A percentile compares a stretch with the other conserved stretches of the same genome.
phyloP scores from a whole-genome alignment of 108 stramenopile species.

The Cyclotella atomus region DNA sequence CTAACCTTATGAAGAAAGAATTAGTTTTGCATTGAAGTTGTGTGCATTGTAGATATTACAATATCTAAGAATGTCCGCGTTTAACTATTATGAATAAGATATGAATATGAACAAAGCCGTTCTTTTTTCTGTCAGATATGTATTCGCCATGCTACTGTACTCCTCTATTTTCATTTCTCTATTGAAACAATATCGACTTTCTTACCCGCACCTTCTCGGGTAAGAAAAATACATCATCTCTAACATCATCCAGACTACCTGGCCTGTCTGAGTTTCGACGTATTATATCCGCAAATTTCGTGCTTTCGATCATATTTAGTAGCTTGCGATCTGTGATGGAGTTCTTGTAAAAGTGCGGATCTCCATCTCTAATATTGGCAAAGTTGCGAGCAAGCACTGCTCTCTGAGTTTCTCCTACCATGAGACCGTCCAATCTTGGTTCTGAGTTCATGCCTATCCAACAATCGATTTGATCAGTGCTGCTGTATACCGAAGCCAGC shows the following conservation, averaged over 20 bases:
- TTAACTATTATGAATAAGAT: no score
- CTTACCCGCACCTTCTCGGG: no score
- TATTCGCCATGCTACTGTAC: no score
- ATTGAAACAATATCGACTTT: no score
- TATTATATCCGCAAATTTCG: constrained; percentile 35
- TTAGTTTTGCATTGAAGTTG: no score
- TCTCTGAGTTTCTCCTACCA: constrained; percentile 35
- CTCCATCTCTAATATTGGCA: constrained; percentile 38
- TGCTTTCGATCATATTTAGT: constrained; percentile 23
- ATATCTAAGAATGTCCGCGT: no score
- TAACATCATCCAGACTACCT: constrained; percentile 35
- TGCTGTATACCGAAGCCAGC: constrained; percentile 29
- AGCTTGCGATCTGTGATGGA: constrained; percentile 12
- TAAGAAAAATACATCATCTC: constrained; percentile 25
- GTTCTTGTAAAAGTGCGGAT: constrained; percentile 30
- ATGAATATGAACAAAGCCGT: no score
- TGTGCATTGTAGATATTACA: no score
- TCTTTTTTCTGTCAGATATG: no score
- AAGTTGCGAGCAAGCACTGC: constrained; percentile 37
- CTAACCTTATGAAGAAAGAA: no score
- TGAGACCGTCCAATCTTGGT: constrained; percentile 26
- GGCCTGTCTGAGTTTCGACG: constrained; percentile 31
- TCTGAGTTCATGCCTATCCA: constrained; percentile 44
- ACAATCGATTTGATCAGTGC: constrained; percentile 41
- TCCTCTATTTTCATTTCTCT: no score